Conservation (phyloP, 345 rosid genomes). For the Kernera saxatilis region DNA sequence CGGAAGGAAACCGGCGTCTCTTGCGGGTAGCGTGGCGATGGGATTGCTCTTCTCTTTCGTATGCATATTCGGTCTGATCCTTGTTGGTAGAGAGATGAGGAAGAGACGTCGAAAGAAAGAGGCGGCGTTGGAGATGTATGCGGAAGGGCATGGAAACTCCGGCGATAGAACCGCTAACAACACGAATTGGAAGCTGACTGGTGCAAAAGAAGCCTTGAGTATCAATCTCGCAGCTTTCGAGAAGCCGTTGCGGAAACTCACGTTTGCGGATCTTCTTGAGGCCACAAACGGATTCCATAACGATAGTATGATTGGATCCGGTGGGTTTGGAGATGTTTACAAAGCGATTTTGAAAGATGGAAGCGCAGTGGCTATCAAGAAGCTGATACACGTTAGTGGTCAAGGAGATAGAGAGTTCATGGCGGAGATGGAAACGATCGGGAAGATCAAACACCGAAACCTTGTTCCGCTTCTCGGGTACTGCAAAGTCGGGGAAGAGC, state of each 20-base stretch:
- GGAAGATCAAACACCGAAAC: constrained; percentile 90
- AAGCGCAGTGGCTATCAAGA: constrained; percentile 86
- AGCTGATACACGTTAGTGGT: constrained; percentile 85
- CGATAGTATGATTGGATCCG: constrained; percentile 84
- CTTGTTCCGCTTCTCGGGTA: constrained; percentile 91
- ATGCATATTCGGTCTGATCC: constrained; percentile 62
- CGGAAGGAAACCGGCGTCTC: constrained; percentile 43
- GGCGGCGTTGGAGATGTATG: constrained; percentile 46
- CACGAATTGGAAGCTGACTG: constrained; percentile 65
- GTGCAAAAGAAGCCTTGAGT: constrained; percentile 73
- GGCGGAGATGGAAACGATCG: constrained; percentile 97
- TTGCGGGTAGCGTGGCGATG: constrained; percentile 78
- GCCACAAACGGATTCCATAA: constrained; percentile 88
- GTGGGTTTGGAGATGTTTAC: constrained; percentile 98
- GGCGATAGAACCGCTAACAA: constrained; percentile 58
- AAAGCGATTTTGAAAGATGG: constrained; percentile 87
- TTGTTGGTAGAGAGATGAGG: constrained; percentile 58
- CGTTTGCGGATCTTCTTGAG: constrained; percentile 86
- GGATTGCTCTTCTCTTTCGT: constrained; percentile 75
- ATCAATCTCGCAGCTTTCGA: constrained; percentile 82
- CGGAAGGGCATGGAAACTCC: constrained; percentile 46
- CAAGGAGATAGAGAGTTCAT: constrained; percentile 96
- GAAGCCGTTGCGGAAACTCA: constrained; percentile 76
- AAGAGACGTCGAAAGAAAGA: constrained; percentile 70
- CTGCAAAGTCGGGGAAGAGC: constrained; percentile 86